phyloP scores from a whole-genome alignment of 768 basidiomycete species.

The Termitomyces heimii region DNA sequence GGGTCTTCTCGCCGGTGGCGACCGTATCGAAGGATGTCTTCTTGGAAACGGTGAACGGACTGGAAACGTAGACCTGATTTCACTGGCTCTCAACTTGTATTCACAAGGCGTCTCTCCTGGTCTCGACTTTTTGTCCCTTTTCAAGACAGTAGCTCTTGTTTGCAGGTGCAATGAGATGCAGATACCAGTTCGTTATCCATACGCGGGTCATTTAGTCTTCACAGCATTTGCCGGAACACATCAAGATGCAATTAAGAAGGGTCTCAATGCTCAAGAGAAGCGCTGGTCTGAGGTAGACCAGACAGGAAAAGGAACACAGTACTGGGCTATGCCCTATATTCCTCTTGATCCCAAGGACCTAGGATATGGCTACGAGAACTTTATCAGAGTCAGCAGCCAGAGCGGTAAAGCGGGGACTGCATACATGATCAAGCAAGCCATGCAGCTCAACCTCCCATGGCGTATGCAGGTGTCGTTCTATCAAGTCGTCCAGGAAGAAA shows the following conservation, averaged over 20 bases:
- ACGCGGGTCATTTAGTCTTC: constrained; percentile 80
- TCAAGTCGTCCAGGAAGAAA: constrained; percentile 64
- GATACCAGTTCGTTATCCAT: constrained; percentile 76
- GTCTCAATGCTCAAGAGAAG: constrained; percentile 59
- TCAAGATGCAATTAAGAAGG: constrained; percentile 86
- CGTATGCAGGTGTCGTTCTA: constrained; percentile 83
- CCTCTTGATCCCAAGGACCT: constrained; percentile 84
- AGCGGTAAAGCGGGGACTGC: constrained; percentile 84
- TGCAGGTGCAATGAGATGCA: constrained; percentile 77
- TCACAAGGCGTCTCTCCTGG: constrained; percentile 75
- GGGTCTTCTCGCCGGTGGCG: constrained; percentile 73
- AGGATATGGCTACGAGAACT: constrained; percentile 79
- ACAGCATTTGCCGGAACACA: constrained; percentile 87
- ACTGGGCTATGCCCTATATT: constrained; percentile 79
- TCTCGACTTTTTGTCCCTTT: constrained; percentile 72
- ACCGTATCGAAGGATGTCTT: constrained; percentile 80
- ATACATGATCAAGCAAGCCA: constrained; percentile 72
- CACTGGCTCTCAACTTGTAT: constrained; percentile 77
- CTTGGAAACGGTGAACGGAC: constrained; percentile 86
- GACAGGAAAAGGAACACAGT: constrained; percentile 34
- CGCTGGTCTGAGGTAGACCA: constrained; percentile 45
- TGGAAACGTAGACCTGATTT: constrained; percentile 82
- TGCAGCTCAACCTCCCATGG: constrained; percentile 72
- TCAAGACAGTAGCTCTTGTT: constrained; percentile 68
- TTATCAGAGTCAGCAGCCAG: constrained; percentile 86